Base-by-base conservation (phyloP, 495 filamentous ascomycete genomes). In the Lasiosphaeris hirsuta region DNA sequence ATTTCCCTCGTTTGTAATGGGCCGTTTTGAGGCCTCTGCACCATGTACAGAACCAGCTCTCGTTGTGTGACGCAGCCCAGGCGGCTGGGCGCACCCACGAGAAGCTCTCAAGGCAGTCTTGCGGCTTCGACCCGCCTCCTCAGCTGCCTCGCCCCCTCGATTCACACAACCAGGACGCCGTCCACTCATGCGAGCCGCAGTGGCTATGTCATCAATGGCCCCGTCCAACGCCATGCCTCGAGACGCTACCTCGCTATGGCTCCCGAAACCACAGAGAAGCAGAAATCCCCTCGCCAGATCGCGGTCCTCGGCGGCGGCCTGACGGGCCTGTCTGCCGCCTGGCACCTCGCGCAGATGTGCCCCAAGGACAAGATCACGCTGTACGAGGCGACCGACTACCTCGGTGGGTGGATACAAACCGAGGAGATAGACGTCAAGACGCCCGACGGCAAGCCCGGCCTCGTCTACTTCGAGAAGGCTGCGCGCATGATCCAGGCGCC, bases 251-350 rank as follows among this genome's bases (percentile, higher is more conserved):
- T 13, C 14, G 39, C 39, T 4, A 41, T 7, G 11, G 14, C 39
- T 15, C 10, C 39, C 39, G 14, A 11, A 11, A 41, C 39, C 51
- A 9, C 4, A 34, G 8, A 34, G 10, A 6, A 14, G 39, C 42
- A 14, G 6, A 52, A 43, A 10, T 23, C 60, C 1, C 56, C 52
- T 10, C 39, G 33, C 2, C 34, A 82, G 61, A 81, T 88, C 59
- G 92, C 89, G 38, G 79, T 96, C 14, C 71, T 96, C 11, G 94
- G 95, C 37, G 93, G 85, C 53, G 95, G 95, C 49, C 89, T 99
- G 65, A 94, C 93, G 13, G 95, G 95, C 37, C 82, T 99, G 49
- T 83, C 89, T 30, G 80, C 84, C 36, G 92, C 92, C 15, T 90
- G 86, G 73, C 89, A 86, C 67, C 73, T 96, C 13, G 67, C 82